A percentile compares a stretch with the other conserved stretches of the same genome.
Evolutionary conservation across 1,139 yeast species (phyloP).

Genomic region (Zygosaccharomyces sapae): DNA sequence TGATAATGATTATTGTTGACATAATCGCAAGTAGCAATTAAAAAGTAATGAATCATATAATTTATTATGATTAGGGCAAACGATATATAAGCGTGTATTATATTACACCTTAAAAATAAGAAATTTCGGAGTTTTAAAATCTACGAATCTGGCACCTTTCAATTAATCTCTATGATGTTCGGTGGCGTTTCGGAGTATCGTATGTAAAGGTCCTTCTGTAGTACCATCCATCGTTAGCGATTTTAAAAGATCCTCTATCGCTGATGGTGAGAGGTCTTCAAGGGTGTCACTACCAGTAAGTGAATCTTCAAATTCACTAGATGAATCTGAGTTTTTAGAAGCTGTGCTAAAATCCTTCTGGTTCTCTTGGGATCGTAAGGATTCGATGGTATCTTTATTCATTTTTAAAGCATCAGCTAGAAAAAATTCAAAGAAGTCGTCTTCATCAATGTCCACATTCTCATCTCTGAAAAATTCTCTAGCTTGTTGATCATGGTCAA

Average conservation of each 20-base stretch:
- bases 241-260: slow-evolving; percentile 27
- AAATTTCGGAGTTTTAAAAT: slow-evolving; percentile 5
- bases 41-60: slow-evolving; percentile 1
- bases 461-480: slow-evolving; percentile 30
- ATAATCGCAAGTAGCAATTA: background rate
- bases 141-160: background rate
- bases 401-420: slow-evolving; percentile 47
- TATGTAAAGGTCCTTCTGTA: slow-evolving; percentile 36
- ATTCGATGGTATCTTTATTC: slow-evolving; percentile 19
- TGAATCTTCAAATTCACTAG: slow-evolving; percentile 22
- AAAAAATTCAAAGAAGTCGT: slow-evolving; percentile 60
- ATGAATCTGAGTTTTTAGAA: slow-evolving; percentile 13
- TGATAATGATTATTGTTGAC: background rate
- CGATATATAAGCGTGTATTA: background rate
- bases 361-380: background rate
- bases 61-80: background rate
- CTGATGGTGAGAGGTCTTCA: slow-evolving; percentile 28
- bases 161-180: slow-evolving; percentile 7
- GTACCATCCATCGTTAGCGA: slow-evolving; percentile 35
- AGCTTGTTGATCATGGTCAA: slow-evolving; percentile 20
- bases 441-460: slow-evolving; percentile 50
- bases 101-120: slow-evolving; percentile 13
- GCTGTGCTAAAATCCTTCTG: slow-evolving; percentile 15
- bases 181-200: slow-evolving; percentile 13
- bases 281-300: slow-evolving; percentile 21